These are phyloP conservation scores for Glutinoglossum americanum DNA, from an alignment of 495 filamentous ascomycete species.

Conservation along the genomic window DNA sequence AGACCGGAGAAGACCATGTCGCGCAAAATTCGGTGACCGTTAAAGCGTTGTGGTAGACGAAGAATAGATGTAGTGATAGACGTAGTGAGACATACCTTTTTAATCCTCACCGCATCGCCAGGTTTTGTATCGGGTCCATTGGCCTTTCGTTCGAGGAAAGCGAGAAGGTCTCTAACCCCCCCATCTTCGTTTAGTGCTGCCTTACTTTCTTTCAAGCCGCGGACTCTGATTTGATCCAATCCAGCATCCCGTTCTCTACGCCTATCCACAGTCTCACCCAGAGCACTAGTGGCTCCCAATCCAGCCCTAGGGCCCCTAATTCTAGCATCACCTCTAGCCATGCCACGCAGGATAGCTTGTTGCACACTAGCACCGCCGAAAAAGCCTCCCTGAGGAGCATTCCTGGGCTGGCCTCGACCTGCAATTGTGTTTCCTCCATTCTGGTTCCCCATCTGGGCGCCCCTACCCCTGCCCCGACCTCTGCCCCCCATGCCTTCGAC, in stretches of 20 bases:
- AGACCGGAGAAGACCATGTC: conserved; percentile 28
- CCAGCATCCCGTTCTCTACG: conserved; percentile 13
- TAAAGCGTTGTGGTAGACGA: conserved; percentile 25
- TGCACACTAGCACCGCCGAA: conserved; percentile 14
- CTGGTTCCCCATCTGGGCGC: conserved; percentile 1
- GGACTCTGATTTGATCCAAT: conserved; percentile 28
- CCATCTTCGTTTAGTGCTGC: conserved; percentile 46
- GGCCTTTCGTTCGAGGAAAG: conserved; percentile 68
- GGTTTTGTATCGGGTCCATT: conserved; percentile 26
- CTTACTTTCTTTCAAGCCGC: conserved; percentile 59
- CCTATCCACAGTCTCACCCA: conserved; percentile 15
- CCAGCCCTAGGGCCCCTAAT: conserved; percentile 15
- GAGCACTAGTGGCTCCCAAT: conserved; percentile 14
- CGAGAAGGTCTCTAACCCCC: conserved; percentile 44
- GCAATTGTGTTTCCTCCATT: background rate
- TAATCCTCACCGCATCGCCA: conserved; percentile 40
- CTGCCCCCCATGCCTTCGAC: conserved; percentile 21
- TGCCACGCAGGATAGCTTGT: conserved; percentile 21
- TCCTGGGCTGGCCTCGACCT: background rate
- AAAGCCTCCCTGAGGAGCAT: background rate
- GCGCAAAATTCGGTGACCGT: conserved; percentile 25
- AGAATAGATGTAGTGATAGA: too few relatives aligned
- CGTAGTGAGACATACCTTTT: conserved; percentile 78
- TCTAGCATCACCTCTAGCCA: conserved; percentile 6
- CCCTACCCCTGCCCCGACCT: conserved; percentile 17